A percentile compares a stretch with the other conserved stretches of the same genome.
Evolutionary conservation across 164 flowering plant species (phyloP).

Genomic region (Aristolochia contorta): DNA sequence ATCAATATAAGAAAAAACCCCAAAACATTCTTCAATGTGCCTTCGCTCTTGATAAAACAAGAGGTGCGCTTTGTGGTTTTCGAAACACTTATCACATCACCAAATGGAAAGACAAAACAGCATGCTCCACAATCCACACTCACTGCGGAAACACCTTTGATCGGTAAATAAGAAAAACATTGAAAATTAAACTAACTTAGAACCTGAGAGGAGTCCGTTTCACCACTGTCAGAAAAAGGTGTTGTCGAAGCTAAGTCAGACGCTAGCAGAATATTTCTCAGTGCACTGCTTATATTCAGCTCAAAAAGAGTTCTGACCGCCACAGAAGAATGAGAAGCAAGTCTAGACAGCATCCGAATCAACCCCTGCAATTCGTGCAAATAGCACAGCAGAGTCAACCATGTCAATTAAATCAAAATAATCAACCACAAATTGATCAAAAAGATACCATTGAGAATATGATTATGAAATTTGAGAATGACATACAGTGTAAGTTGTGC

Average conservation of each 20-base stretch:
- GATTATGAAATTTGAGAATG: background rate
- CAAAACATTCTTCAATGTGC: too few species aligned
- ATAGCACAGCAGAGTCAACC: too few species aligned
- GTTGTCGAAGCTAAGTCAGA: slow-evolving; percentile 40
- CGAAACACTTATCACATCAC: too few species aligned
- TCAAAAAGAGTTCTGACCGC: slow-evolving; percentile 70
- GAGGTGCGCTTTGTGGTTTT: too few species aligned
- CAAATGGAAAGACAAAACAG: too few species aligned
- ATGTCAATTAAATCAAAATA: too few species aligned
- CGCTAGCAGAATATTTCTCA: slow-evolving; percentile 53
- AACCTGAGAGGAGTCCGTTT: slow-evolving; percentile 56
- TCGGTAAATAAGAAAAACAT: background rate
- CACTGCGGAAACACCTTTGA: background rate
- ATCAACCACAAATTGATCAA: too few species aligned
- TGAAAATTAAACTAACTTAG: background rate
- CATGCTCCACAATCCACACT: background rate
- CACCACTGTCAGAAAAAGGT: slow-evolving; percentile 29
- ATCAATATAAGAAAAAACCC: too few species aligned
- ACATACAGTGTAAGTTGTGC: slow-evolving; percentile 48
- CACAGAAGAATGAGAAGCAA: slow-evolving; percentile 57
- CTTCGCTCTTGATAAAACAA: too few species aligned
- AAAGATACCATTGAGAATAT: background rate
- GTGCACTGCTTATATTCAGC: slow-evolving; percentile 50
- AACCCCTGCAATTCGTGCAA: slow-evolving; percentile 40
- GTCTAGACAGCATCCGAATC: slow-evolving; percentile 60